Percentiles rank a stretch among this genome's conserved stretches.
phyloP scores from a whole-genome alignment of 352 stramenopile genomes.

The Blastocystis sp. region DNA sequence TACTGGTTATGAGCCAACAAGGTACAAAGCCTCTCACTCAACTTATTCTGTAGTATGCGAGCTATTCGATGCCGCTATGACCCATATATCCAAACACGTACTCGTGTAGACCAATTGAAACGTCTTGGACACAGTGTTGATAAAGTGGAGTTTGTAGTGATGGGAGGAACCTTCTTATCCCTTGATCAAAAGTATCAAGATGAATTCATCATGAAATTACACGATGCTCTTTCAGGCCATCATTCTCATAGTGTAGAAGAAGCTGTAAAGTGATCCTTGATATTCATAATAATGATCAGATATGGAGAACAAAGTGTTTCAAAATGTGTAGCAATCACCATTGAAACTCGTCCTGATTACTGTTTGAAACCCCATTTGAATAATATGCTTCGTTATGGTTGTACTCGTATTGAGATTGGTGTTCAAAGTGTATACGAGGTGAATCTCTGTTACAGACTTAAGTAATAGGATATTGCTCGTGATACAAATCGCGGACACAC shows the following conservation, averaged over 20 bases:
- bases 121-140: conserved; percentile 82
- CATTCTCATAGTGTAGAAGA: conserved; percentile 80
- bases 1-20: conserved; percentile 89
- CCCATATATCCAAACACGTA: conserved; percentile 83
- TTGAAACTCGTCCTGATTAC: conserved; percentile 92
- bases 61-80: conserved; percentile 88
- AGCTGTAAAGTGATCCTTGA: conserved; percentile 73
- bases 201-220: conserved; percentile 88
- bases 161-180: conserved; percentile 91
- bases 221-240: conserved; percentile 87
- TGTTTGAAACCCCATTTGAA: conserved; percentile 88
- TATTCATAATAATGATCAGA: neutral
- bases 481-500: conserved; percentile 82
- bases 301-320: conserved; percentile 63
- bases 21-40: neutral
- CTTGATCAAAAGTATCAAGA: conserved; percentile 85
- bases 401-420: conserved; percentile 90
- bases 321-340: conserved; percentile 84
- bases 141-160: conserved; percentile 94
- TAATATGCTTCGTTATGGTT: conserved; percentile 90
- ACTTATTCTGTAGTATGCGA: conserved; percentile 73
- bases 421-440: conserved; percentile 88
- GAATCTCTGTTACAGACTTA: conserved; percentile 81
- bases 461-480: conserved; percentile 62
- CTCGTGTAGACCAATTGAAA: conserved; percentile 79